Evolutionary conservation across 179 eudicot species (phyloP), one percentile per base, ranked within the genome.

Genomic region (Sideroxylon spinosum): DNA sequence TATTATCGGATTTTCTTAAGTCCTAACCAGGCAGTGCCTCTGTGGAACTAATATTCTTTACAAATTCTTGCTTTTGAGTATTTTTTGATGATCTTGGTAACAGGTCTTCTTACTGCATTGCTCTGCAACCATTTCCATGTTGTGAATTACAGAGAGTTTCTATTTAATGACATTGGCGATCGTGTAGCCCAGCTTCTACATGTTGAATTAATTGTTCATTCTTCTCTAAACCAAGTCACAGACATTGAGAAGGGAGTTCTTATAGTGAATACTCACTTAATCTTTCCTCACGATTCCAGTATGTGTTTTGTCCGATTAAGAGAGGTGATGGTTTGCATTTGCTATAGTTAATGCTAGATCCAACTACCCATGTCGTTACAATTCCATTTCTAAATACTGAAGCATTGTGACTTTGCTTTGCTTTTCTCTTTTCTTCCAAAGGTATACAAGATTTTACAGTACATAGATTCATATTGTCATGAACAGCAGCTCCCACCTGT

Each of bases 151-250:
- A 80, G 82, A 74, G 93, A 84, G 75, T 82, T 85, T 77, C 68
- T 75, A 61, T 85, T 90, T 23, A 85, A 87, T 80, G 85, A 89
- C 75, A 73, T 90, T 6, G 91, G 93, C 29, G 92, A 90, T 62
- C 90, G 93, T 72, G 91, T 90, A 76, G 90, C 93, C 55, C 93
- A 89, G 79, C 88, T 90, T 73, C 75, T 90, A 23, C 90, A 89
- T 53, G 87, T 85, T 77, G 90, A 89, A 32, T 80, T 88, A 82
- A 78, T 87, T 29, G 77, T 69, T 48, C 53, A 29, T 74, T 87
- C 86, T 8, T 82, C 80, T 72, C 88, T 82, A 67, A 80, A 65
- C 74, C 77, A 85, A 79, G 73, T 50, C 78, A 73, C 70, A 75
- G 81, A 80, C 53, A 82, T 88, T 44, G 82, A 80, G 72, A 88